Evolutionary conservation across 140 eudicot genomes (phyloP), one percentile per base, ranked within the genome.

Genomic region (Bidens hawaiensis): DNA sequence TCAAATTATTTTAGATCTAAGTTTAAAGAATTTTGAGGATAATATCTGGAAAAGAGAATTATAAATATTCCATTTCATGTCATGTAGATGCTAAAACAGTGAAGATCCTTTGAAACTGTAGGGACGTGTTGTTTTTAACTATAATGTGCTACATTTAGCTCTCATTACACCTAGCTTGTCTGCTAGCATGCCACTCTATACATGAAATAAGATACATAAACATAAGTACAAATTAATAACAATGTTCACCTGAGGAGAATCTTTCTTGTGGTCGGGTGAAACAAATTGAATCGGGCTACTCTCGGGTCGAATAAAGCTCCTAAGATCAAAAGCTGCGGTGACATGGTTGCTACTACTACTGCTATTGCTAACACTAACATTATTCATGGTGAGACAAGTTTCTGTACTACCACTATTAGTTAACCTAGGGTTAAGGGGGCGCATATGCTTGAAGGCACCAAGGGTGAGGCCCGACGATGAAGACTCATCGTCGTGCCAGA

Each of bases 221-320:
- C 66, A 58, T 16, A 47, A 58, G 23, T 12, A 16, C 1, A 52
- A 23, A 26, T 26, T 25, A 34, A 19, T 12, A 38, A 52, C 4
- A 31, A 60, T 58, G 21, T 56, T 69, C 66, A 85, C 95, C 85
- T 85, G 93, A 52, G 84, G 40, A n/a, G 81, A 22, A 27, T 86
- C 87, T 62, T 63, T 73, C 72, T 83, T 86, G 51, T 81, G 69
- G 60, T 83, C 85, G 24, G 83, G 64, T 17, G 83, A 76, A 45
- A 70, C 79, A 16, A 67, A 74, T 61, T 78, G 87, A 34, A 78
- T 70, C 26, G 94, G 80, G 58, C 83, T 76, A 52, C 87, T 76
- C 40, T 86, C 87, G n/a, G 87, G 95, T 69, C 86, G 79, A 54
- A 90, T 90, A 81, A 86, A 90, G 76, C 88, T 83, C 85, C 85